A percentile compares a stretch with the other conserved stretches of the same genome.
Evolutionary conservation across 2,329 filamentous ascomycete genomes (phyloP).

Genomic region (Penicillium sp.): DNA sequence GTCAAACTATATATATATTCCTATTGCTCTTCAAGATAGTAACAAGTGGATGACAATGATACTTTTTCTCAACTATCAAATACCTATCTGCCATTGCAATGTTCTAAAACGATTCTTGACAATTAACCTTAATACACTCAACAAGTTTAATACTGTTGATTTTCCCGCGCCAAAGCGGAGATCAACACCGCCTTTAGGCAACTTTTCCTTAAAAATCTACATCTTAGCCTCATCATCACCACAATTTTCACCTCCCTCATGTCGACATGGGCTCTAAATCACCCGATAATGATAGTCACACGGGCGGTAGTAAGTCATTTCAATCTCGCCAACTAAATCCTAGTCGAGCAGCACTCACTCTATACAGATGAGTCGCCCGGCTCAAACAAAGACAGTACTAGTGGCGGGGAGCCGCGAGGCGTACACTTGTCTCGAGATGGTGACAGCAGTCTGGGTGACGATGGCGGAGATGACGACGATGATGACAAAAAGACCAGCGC

Average conservation of each 20-base stretch:
- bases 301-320: neutral
- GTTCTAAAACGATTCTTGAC: too few relatives aligned
- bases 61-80: too few relatives aligned
- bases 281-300: neutral
- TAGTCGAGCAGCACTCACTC: constrained; percentile 6
- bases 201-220: too few relatives aligned
- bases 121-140: too few relatives aligned
- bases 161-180: too few relatives aligned
- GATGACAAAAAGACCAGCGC: constrained; percentile 12
- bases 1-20: too few relatives aligned
- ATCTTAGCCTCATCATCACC: too few relatives aligned
- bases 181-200: too few relatives aligned
- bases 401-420: constrained; percentile 42
- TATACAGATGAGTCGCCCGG: constrained; percentile 19
- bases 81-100: too few relatives aligned
- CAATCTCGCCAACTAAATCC: neutral
- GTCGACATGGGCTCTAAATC: neutral
- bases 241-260: neutral
- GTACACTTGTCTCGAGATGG: constrained; percentile 41
- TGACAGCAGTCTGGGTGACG: constrained; percentile 39
- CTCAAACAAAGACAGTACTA: constrained; percentile 19
- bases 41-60: too few relatives aligned
- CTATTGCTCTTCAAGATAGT: too few relatives aligned
- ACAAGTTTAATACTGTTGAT: too few relatives aligned
- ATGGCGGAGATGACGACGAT: constrained; percentile 21